Evolutionary conservation across 495 filamentous ascomycete species (phyloP).

Genomic region (Aspergillus avenaceus): DNA sequence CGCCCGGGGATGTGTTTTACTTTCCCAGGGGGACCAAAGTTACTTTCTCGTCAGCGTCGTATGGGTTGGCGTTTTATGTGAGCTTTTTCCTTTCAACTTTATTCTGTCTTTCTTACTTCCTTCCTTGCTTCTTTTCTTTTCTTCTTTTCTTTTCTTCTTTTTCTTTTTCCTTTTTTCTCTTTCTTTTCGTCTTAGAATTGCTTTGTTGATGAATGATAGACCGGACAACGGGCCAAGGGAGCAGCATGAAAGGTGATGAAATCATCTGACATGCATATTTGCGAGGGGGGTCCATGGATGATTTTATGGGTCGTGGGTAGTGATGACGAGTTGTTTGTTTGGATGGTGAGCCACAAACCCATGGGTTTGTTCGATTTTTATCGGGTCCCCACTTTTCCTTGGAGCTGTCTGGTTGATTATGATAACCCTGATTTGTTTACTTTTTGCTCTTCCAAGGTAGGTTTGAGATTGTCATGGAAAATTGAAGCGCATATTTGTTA

Average conservation of each 20-base stretch:
- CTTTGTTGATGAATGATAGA: conserved; percentile 20
- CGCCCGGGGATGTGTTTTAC: conserved; percentile 71
- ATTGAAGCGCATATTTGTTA: no score
- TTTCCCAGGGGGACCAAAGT: conserved; percentile 75
- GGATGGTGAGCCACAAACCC: not conserved
- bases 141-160: not conserved
- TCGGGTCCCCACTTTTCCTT: no score
- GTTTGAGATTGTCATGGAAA: no score
- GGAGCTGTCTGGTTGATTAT: no score
- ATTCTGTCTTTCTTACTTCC: not conserved
- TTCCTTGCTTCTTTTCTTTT: not conserved
- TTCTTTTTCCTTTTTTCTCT: not conserved
- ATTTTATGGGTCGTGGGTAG: not conserved
- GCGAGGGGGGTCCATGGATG: not conserved
- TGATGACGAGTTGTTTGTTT: not conserved
- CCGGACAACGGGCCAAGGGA: conserved; percentile 41
- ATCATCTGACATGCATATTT: not conserved
- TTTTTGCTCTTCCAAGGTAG: no score
- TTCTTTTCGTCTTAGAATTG: not conserved
- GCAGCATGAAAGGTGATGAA: conserved; percentile 18
- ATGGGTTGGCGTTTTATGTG: conserved; percentile 66
- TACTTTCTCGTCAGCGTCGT: conserved; percentile 67
- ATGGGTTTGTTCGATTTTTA: no score
- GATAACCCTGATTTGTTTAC: no score
- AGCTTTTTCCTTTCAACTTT: conserved; percentile 14